phyloP scores from a whole-genome alignment of 2,329 filamentous ascomycete genomes.

The Fusarium sp. region DNA sequence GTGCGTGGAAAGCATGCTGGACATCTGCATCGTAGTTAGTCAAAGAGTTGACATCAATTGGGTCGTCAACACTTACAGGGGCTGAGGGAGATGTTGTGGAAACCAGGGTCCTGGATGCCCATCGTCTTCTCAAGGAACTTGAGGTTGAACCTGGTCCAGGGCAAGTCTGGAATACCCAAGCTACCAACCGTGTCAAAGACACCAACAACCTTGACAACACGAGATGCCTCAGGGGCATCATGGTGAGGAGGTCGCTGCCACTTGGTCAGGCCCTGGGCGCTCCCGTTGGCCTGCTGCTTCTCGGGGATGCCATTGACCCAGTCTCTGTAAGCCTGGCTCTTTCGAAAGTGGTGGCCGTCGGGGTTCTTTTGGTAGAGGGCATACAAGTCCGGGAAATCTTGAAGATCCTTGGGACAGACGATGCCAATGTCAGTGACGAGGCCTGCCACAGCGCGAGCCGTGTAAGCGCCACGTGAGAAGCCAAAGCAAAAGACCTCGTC shows the following conservation, averaged over 20 bases:
- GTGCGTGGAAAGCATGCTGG: conserved; percentile 66
- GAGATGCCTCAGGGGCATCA: conserved; percentile 36
- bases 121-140: conserved; percentile 36
- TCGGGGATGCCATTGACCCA: conserved; percentile 39
- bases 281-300: conserved; percentile 22
- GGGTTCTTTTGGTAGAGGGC: conserved; percentile 41
- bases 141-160: conserved; percentile 35
- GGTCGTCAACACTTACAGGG: conserved; percentile 32
- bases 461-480: conserved; percentile 53
- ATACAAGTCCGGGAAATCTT: conserved; percentile 43
- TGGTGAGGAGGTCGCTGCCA: conserved; percentile 38
- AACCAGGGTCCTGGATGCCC: conserved; percentile 35
- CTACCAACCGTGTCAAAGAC: conserved; percentile 43
- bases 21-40: conserved; percentile 46
- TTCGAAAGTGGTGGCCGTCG: conserved; percentile 31
- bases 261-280: conserved; percentile 5
- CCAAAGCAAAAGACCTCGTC: conserved; percentile 51
- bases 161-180: conserved; percentile 41
- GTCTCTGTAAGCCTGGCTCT: conserved; percentile 37
- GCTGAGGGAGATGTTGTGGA: conserved; percentile 41
- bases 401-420: conserved; percentile 40
- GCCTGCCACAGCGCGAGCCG: conserved; percentile 50
- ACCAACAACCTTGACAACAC: conserved; percentile 38
- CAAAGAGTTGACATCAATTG: not conserved
- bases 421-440: conserved; percentile 45